phyloP scores from a whole-genome alignment of 441 rosid species.

The Hura crepitans region DNA sequence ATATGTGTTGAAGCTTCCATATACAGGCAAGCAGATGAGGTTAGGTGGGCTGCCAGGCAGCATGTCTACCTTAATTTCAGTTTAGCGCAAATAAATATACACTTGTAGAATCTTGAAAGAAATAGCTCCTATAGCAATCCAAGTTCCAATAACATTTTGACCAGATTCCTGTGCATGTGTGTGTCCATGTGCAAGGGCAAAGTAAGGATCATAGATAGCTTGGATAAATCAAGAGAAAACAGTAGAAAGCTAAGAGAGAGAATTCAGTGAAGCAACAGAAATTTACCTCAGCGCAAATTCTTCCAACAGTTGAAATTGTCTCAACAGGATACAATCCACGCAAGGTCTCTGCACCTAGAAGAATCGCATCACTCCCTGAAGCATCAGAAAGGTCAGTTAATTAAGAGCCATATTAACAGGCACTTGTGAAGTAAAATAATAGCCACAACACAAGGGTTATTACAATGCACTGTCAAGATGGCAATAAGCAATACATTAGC shows the following conservation, averaged over 20 bases:
- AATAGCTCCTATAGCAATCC: neutral
- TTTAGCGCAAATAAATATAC: neutral
- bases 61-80: neutral
- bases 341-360: conserved; percentile 97
- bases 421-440: neutral
- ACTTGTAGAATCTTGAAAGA: neutral
- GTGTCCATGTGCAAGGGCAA: too few species aligned
- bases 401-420: neutral
- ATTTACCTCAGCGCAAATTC: conserved; percentile 88
- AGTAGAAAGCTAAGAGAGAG: neutral
- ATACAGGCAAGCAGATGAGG: neutral
- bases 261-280: neutral
- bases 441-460: neutral
- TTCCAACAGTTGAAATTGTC: conserved; percentile 83
- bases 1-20: neutral
- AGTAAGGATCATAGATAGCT: neutral
- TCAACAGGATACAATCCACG: conserved; percentile 94
- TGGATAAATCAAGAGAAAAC: neutral
- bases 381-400: neutral
- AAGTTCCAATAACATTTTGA: neutral
- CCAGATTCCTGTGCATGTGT: neutral
- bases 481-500: neutral
- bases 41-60: neutral
- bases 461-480: conserved; percentile 1
- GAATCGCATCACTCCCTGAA: conserved; percentile 96